Conservation (phyloP, 345 rosid genomes). For the Cardamine occulta region DNA sequence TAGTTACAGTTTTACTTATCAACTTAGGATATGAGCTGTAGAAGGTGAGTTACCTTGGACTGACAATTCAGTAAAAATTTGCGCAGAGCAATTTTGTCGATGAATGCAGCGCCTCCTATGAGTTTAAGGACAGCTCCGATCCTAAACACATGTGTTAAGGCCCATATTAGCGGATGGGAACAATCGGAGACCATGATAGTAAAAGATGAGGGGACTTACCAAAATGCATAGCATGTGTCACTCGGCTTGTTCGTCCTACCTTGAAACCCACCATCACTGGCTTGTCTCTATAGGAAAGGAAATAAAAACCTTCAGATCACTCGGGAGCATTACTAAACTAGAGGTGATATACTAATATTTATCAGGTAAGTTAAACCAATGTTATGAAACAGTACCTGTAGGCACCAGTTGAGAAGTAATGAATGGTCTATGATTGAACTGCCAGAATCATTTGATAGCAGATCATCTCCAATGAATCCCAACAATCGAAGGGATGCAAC, state of each 20-base stretch:
- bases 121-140: constrained; percentile 75
- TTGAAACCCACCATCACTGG: constrained; percentile 85
- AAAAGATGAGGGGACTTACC: constrained; percentile 52
- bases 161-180: constrained; percentile 7
- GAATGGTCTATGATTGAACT: constrained; percentile 56
- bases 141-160: constrained; percentile 50
- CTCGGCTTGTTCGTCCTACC: constrained; percentile 88
- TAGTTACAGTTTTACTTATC: background rate
- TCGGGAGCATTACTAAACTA: background rate
- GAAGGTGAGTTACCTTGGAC: constrained; percentile 61
- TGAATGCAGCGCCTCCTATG: constrained; percentile 63
- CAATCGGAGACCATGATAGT: background rate
- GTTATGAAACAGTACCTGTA: constrained; percentile 53
- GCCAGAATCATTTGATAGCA: constrained; percentile 49
- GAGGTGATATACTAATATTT: background rate
- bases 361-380: background rate
- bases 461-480: constrained; percentile 78
- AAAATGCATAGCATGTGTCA: constrained; percentile 97
- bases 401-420: constrained; percentile 72
- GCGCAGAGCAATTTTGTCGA: constrained; percentile 61
- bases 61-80: constrained; percentile 77
- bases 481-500: constrained; percentile 82
- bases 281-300: constrained; percentile 68
- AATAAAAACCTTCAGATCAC: constrained; percentile 2
- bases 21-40: background rate